Base-by-base conservation (phyloP, 352 stramenopile genomes). In the Phytophthora tubulina region DNA sequence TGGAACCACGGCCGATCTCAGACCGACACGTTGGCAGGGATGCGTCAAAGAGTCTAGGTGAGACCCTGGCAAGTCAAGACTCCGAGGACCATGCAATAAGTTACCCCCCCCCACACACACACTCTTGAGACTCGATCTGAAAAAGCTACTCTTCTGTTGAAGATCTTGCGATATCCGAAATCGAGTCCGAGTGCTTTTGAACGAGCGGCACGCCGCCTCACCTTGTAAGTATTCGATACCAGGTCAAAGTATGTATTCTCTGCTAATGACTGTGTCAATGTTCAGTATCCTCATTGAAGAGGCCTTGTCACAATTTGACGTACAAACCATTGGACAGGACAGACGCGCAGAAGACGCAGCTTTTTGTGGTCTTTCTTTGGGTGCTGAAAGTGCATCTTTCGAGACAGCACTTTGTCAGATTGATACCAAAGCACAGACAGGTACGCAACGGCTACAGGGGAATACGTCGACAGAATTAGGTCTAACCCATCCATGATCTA, bases 261-360 rank as follows among this genome's bases (percentile, higher is more conserved):
- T 35, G 21, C 35, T 59, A 35, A 59, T 13, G 8, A 17, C 10
- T 44, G 14, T 36, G 52, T 3, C 7, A 15, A 14, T 59, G 33
- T 27, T 39, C 36, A 59, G 52, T 13, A 59, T 48, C 21, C 27
- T 59, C 21, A 32, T 59, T 6, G 52, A 59, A 48, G 52, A 59
- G 27, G 27, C 17, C 1, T 30, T 59, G 2, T n/a, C 35, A 17
- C 5, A 14, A 14, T 59, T 14, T 59, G 52, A 59, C 13, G 8
- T 30, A 11, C 52, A 48, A 27, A 1, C 21, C 2, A 9, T 14
- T 48, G n/a, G 15, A 21, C 15, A 56, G 5, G 13, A 3, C 50
- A 14, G 14, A 6, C 5, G 50, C 6, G 27, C 21, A 21, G 3
- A 21, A 6, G 5, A 53, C 21, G 4, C 2, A n/a, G 21, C 3